Conservation (phyloP, 2,329 filamentous ascomycete genomes). For the Trichoderma brevicompactum region DNA sequence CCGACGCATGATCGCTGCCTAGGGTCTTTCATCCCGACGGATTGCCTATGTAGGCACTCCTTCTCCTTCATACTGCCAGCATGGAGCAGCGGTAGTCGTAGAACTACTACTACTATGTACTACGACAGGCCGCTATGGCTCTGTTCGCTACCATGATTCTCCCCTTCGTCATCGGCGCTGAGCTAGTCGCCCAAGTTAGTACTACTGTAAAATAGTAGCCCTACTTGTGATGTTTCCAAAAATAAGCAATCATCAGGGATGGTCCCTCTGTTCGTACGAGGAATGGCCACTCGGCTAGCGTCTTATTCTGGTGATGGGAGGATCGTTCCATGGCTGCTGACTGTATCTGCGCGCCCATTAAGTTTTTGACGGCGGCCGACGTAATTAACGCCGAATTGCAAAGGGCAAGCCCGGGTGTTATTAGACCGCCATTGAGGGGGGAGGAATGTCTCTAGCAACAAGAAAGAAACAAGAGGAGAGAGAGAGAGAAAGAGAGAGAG, state of each 20-base stretch:
- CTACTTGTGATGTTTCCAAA: conserved; percentile 4
- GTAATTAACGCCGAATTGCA: conserved; percentile 10
- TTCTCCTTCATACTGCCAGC: not conserved
- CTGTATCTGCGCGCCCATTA: not conserved
- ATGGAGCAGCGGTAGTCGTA: not conserved
- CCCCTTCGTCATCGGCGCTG: too few relatives aligned
- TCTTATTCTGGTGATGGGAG: not conserved
- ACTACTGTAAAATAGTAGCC: not conserved
- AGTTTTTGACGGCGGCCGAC: conserved; percentile 3
- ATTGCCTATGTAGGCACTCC: not conserved
- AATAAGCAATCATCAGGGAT: conserved; percentile 8
- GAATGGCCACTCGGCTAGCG: not conserved
- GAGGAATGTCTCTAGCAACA: conserved; percentile 2
- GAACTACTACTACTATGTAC: not conserved
- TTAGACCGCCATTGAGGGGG: conserved; percentile 24
- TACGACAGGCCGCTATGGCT: not conserved
- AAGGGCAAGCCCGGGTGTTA: not conserved
- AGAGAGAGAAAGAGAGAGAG: not conserved
- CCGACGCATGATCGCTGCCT: conserved; percentile 10
- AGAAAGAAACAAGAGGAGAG: not conserved
- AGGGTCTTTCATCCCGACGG: not conserved
- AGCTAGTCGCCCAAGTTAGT: too few relatives aligned
- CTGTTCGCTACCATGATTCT: not conserved
- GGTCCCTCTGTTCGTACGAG: not conserved
- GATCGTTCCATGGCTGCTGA: conserved; percentile 8